Evolutionary conservation across 345 rosid species (phyloP).

Genomic region (Gossypioides kirkii): DNA sequence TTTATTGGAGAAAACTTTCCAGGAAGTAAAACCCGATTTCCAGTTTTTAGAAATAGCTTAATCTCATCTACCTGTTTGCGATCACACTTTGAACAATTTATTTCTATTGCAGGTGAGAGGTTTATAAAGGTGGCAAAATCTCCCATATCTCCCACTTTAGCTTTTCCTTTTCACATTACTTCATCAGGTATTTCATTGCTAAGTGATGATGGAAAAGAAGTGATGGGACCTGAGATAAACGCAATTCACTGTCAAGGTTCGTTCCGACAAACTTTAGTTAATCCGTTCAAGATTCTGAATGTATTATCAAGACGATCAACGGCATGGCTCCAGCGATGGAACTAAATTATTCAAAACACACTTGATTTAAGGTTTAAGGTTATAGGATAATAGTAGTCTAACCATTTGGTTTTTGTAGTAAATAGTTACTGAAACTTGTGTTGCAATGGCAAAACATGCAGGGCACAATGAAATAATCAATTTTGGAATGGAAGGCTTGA

Average conservation of each 20-base stretch:
- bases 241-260: conserved; percentile 50
- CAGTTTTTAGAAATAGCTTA: background rate
- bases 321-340: background rate
- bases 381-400: background rate
- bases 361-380: background rate
- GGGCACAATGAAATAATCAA: conserved; percentile 41
- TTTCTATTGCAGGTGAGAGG: conserved; percentile 58
- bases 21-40: background rate
- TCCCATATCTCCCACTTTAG: conserved; percentile 71
- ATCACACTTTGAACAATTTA: background rate
- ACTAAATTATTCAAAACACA: background rate
- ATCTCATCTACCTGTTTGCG: background rate
- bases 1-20: background rate
- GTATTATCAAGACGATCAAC: background rate
- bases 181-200: conserved; percentile 60
- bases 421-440: background rate
- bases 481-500: conserved; percentile 25
- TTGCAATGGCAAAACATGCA: conserved; percentile 24
- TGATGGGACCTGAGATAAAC: conserved; percentile 56
- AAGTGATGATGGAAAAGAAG: conserved; percentile 51
- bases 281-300: background rate
- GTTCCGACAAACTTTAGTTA: background rate
- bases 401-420: background rate
- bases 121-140: conserved; percentile 76
- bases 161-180: conserved; percentile 65